phyloP scores from a whole-genome alignment of 2,329 filamentous ascomycete genomes.

The Calonectria pteridis region DNA sequence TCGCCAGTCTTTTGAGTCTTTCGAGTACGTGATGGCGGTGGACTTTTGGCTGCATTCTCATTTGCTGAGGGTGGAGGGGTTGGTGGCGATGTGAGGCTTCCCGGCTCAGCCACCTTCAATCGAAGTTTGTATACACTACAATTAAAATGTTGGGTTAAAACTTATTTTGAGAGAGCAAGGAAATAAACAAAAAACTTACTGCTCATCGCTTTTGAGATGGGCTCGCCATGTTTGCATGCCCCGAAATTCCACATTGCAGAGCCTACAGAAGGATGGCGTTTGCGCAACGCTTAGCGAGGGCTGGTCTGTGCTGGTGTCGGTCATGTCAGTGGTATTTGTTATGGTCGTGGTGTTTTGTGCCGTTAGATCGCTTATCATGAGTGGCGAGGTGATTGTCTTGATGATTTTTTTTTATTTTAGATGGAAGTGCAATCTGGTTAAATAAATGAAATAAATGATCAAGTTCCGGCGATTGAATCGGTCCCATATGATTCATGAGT shows the following conservation, averaged over 20 bases:
- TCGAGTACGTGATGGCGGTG: not conserved
- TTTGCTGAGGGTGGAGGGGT: conserved; percentile 8
- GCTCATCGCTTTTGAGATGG: conserved; percentile 41
- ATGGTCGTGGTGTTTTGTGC: not conserved
- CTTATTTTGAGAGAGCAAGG: not conserved
- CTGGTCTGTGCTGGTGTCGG: not conserved
- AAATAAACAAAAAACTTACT: conserved; percentile 28
- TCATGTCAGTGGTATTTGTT: not conserved
- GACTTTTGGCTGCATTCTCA: not conserved
- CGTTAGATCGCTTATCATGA: not conserved
- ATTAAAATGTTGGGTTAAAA: not conserved
- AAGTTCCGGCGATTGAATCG: not conserved
- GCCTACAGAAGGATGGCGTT: conserved; percentile 35
- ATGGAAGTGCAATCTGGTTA: not conserved
- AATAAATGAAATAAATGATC: not conserved
- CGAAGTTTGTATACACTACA: conserved; percentile 41
- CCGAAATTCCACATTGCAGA: conserved; percentile 35
- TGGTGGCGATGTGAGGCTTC: conserved; percentile 23
- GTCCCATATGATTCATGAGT: not conserved
- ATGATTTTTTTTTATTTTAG: not conserved
- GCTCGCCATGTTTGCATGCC: conserved; percentile 34
- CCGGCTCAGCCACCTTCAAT: conserved; percentile 37
- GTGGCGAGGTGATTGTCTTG: not conserved
- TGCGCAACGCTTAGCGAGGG: not conserved
- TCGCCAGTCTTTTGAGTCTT: not conserved